Base-by-base conservation (phyloP, 306 rosid species). In the Quercus alba region DNA sequence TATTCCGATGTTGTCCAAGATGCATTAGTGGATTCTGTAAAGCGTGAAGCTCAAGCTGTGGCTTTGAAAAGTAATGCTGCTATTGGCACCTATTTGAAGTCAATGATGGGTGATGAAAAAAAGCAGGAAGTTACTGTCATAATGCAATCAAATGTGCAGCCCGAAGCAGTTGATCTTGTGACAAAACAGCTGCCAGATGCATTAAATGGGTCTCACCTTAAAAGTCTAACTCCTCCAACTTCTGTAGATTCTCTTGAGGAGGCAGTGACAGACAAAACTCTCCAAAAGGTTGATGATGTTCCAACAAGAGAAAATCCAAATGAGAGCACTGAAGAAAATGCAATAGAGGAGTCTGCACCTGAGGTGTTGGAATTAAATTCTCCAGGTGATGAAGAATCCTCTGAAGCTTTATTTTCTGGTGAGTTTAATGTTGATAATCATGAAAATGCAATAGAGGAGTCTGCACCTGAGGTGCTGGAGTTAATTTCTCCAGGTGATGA, bases 1-100 rank as follows among this genome's bases (percentile, higher is more conserved):
- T 94, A 75, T 86, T 89, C 97, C 73, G 96, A 58, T 77, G 88
- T 90, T 28, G 87, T 89, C 70, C 87, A 89, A 33, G 96, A 92
- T 76, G 75, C 89, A 73, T 84, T 66, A 54, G 79, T 25, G 28
- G 72, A 75, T 78, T 56, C 91, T 23, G 81, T 69, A 78, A 85
- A 84, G 74, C 54, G 23, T 76, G 92, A 81, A 77, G 76, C 79
- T 77, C 61, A 78, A 80, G 76, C 74, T 56, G 75, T 56, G 76
- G 81, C 54, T 75, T 67, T 57, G 70, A 82, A 63, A 74, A 74
- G 80, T 18, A 79, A 14, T 51, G 64, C n/a, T 73, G 72, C 70
- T 2, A 17, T 61, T 59, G 76, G 63, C 78, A 58, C 78, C 63
- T 55, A 71, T 67, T 67, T 80, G 76, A 79, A 73, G 83, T 70